These are phyloP conservation scores for Geotrichum reessii DNA, from an alignment of 1,139 yeast species.

Conservation along the genomic window DNA sequence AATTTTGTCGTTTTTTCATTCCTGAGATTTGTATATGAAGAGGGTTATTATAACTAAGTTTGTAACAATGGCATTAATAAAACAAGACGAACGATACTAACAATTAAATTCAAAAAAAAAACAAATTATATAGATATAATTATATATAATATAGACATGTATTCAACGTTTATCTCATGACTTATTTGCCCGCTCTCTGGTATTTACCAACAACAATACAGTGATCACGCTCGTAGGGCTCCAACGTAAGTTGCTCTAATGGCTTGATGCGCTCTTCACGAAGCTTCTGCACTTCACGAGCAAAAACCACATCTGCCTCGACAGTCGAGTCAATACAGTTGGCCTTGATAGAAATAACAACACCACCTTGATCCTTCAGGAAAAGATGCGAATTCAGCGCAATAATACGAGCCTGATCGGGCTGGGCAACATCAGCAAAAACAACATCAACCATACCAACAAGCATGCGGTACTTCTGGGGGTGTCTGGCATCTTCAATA, in stretches of 20 bases:
- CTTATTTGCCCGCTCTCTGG: slow-evolving; percentile 76
- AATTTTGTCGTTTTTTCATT: too few species aligned
- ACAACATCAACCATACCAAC: slow-evolving; percentile 98
- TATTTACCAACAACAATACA: slow-evolving; percentile 97
- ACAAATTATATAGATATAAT: not conserved
- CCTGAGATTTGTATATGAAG: too few species aligned
- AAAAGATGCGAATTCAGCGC: slow-evolving; percentile 55
- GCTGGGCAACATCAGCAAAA: slow-evolving; percentile 99
- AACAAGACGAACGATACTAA: not conserved
- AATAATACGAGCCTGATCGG: slow-evolving; percentile 99
- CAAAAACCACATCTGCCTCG: slow-evolving; percentile 90
- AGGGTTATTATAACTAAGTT: too few species aligned
- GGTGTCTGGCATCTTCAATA: slow-evolving; percentile 99
- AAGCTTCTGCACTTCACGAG: slow-evolving; percentile 95
- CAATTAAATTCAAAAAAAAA: not conserved
- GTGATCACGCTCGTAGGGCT: slow-evolving; percentile 99
- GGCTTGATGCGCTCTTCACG: slow-evolving; percentile 99
- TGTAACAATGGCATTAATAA: too few species aligned
- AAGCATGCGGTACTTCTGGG: slow-evolving; percentile 98
- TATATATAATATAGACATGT: not conserved
- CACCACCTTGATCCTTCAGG: slow-evolving; percentile 4
- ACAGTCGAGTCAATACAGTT: slow-evolving; percentile 96
- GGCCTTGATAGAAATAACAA: slow-evolving; percentile 40
- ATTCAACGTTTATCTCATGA: not conserved
- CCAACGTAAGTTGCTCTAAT: slow-evolving; percentile 87